Evolutionary conservation across 2,329 filamentous ascomycete genomes (phyloP), one percentile per base, ranked within the genome.

Genomic region (Alternaria gansuensis): DNA sequence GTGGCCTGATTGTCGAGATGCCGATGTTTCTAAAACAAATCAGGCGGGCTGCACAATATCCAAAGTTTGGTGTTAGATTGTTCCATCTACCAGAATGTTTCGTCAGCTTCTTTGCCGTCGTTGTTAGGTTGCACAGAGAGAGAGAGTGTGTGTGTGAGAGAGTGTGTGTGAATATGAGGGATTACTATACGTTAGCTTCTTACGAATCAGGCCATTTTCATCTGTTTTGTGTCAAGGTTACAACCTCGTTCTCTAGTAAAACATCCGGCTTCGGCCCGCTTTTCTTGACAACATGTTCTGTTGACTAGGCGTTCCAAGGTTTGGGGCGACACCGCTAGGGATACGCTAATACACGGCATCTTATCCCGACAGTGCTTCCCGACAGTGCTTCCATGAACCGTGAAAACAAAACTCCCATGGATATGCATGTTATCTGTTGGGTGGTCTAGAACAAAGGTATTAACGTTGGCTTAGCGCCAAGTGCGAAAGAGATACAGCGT

Each of bases 201-300:
- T 26, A 17, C 4, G 21, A 9, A 48, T 34, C 44, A 48, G 31
- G 11, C 44, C 21, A 48, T 26, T n/a, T 40, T 11, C 2, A 24
- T 21, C 9, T 40, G 21, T 40, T 40, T 21, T 24, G 37, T 7
- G 37, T 40, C 21, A 14, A 24, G 2, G 6, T 40, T 21, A 7
- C 7, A 11, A 40, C 9, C 9, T 21, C 21, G 10, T 40, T 9
- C 21, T 11, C 37, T 40, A 14, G 37, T 40, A 10, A 24, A 40
- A 24, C 37, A 21, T 17, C 33, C 33, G 31, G 31, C 44, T 48
- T 36, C 44, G 44, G 44, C 21, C 44, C 44, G 51, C 37, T 21
- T 7, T 21, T 21, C 21, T 36, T 21, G 21, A 21, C 29, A 48
- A 24, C 21, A n/a, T 36, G 31, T 14, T 34, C 23, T 13, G 28